phyloP scores from a whole-genome alignment of 179 eudicot genomes.

The Corrigiola litoralis region DNA sequence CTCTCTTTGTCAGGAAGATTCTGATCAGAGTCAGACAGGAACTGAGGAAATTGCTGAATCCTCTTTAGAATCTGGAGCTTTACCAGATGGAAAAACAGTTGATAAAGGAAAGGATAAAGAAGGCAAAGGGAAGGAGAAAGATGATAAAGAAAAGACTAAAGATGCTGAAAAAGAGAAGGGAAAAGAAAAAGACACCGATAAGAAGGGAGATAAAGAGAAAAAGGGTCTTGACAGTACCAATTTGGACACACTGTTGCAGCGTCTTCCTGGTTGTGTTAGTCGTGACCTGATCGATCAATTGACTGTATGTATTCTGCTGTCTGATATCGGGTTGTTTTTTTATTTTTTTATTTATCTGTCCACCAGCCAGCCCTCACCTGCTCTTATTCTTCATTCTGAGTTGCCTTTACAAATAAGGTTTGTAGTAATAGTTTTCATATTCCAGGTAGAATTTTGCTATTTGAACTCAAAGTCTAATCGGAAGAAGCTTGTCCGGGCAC shows the following conservation, averaged over 20 bases:
- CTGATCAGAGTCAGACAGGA: conserved; percentile 55
- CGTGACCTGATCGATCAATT: conserved; percentile 98
- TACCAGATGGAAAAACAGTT: conserved; percentile 48
- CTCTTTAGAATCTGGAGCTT: conserved; percentile 47
- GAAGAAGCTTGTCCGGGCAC: conserved; percentile 89
- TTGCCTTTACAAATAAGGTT: not conserved
- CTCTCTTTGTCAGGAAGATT: conserved; percentile 52
- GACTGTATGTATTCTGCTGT: conserved; percentile 45
- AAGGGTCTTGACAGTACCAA: conserved; percentile 87
- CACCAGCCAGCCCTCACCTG: no score
- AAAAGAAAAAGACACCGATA: conserved; percentile 69
- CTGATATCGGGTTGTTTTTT: not conserved
- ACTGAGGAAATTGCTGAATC: conserved; percentile 47
- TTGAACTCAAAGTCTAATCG: conserved; percentile 80
- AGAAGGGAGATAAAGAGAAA: conserved; percentile 68
- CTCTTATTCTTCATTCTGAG: not conserved
- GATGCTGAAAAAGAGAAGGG: conserved; percentile 76
- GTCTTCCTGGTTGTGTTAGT: conserved; percentile 97
- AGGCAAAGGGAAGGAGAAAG: conserved; percentile 53
- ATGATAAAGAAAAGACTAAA: conserved; percentile 61
- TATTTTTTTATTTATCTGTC: no score
- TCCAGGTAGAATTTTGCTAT: conserved; percentile 94
- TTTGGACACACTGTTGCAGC: conserved; percentile 75
- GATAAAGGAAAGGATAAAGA: conserved; percentile 50
- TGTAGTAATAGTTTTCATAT: conserved; percentile 19